These are phyloP conservation scores for Spongiforma sp. DNA, from an alignment of 1,284 basidiomycete species.

Conservation along the genomic window DNA sequence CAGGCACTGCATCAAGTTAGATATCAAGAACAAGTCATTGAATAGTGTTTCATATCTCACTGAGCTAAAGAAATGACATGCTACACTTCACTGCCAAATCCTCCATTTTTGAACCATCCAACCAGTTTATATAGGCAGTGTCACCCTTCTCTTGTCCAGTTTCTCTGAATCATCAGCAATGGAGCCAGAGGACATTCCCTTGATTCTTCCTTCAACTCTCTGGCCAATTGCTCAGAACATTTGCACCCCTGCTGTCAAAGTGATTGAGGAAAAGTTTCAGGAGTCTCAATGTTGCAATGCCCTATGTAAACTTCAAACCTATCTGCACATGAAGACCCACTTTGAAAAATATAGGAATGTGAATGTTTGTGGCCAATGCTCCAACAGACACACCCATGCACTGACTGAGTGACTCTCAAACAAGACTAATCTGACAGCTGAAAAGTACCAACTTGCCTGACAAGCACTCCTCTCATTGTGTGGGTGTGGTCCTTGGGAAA, in stretches of 20 bases:
- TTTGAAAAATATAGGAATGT: not conserved
- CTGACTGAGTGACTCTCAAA: not conserved
- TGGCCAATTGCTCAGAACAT: not conserved
- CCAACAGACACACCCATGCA: not conserved
- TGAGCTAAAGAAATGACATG: not conserved
- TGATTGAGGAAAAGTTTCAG: not conserved
- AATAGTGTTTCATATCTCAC: not conserved
- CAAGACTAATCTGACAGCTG: not conserved
- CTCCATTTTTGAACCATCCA: not conserved
- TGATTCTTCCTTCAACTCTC: not conserved
- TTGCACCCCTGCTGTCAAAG: not conserved
- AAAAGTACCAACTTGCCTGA: not conserved
- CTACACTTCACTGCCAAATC: not conserved
- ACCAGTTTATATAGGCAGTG: not conserved
- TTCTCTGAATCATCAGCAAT: not conserved
- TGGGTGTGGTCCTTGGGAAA: not conserved
- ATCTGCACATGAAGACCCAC: not conserved
- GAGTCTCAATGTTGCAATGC: not conserved
- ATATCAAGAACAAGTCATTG: not conserved
- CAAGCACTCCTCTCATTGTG: not conserved
- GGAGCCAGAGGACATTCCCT: not conserved
- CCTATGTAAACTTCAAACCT: not conserved
- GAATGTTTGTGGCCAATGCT: not conserved
- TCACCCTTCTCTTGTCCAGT: not conserved
- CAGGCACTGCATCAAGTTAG: not conserved